Evolutionary conservation across 148 eudicot genomes (phyloP).

Genomic region (Nyssa sinensis): DNA sequence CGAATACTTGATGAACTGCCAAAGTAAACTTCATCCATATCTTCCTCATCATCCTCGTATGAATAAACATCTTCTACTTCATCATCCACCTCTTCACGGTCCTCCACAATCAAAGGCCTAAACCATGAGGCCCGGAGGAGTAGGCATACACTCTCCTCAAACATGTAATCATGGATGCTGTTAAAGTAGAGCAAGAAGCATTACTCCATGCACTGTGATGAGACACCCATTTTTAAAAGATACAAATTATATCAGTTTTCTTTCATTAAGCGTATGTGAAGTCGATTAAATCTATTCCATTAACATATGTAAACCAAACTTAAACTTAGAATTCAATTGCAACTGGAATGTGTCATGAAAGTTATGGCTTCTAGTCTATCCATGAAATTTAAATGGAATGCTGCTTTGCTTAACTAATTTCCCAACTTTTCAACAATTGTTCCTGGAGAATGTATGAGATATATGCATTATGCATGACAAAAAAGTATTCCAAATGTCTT

Average conservation of each 20-base stretch:
- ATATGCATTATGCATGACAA: background rate
- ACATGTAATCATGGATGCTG: conserved; percentile 85
- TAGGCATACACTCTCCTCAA: conserved; percentile 83
- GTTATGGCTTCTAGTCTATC: too few species aligned
- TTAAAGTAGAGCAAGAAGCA: background rate
- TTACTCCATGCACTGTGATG: background rate
- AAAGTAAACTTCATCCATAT: conserved; percentile 54
- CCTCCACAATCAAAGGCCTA: conserved; percentile 59
- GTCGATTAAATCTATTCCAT: too few species aligned
- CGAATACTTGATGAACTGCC: conserved; percentile 49
- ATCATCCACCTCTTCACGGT: conserved; percentile 43
- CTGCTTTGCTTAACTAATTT: background rate
- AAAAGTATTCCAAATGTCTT: background rate
- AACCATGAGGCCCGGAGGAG: conserved; percentile 86
- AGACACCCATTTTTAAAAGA: too few species aligned
- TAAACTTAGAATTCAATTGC: too few species aligned
- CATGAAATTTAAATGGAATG: too few species aligned
- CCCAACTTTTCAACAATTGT: background rate
- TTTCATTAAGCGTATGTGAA: too few species aligned
- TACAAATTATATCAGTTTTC: too few species aligned
- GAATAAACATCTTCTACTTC: conserved; percentile 40
- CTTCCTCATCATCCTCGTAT: conserved; percentile 42
- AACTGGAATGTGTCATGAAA: too few species aligned
- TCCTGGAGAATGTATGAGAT: background rate
- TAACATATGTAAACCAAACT: too few species aligned